phyloP scores from a whole-genome alignment of 2,329 filamentous ascomycete genomes.

The Sclerotinia nivalis region DNA sequence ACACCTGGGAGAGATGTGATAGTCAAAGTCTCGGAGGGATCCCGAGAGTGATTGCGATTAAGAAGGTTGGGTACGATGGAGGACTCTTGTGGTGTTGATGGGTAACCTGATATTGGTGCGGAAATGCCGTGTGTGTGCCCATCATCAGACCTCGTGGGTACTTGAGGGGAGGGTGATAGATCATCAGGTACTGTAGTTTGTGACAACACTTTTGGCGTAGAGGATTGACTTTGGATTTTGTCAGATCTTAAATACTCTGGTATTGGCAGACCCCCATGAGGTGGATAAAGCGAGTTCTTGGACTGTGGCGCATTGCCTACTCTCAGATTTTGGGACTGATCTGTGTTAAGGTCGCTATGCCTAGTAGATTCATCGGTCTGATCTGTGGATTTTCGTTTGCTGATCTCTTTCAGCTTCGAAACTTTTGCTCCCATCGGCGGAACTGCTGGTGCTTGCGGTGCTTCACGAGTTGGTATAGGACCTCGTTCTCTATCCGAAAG shows the following conservation, averaged over 20 bases:
- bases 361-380: conserved; percentile 17
- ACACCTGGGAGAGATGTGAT: conserved; percentile 34
- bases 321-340: not conserved
- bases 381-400: conserved; percentile 30
- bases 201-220: conserved; percentile 30
- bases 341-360: not conserved
- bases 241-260: conserved; percentile 35
- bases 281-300: not conserved
- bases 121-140: conserved; percentile 18
- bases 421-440: conserved; percentile 38
- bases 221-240: conserved; percentile 25
- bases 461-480: conserved; percentile 36
- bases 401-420: conserved; percentile 38
- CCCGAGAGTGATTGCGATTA: conserved; percentile 28
- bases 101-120: not conserved
- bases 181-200: conserved; percentile 34
- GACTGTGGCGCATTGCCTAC: not conserved
- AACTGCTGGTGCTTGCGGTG: conserved; percentile 34
- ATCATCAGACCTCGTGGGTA: conserved; percentile 33
- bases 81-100: not conserved
- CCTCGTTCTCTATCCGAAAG: conserved; percentile 34
- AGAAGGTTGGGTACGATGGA: conserved; percentile 25
- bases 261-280: conserved; percentile 31
- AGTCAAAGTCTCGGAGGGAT: conserved; percentile 36
- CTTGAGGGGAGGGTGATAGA: conserved; percentile 17